Conservation (phyloP, 768 basidiomycete genomes). For the Inosperma sp. region DNA sequence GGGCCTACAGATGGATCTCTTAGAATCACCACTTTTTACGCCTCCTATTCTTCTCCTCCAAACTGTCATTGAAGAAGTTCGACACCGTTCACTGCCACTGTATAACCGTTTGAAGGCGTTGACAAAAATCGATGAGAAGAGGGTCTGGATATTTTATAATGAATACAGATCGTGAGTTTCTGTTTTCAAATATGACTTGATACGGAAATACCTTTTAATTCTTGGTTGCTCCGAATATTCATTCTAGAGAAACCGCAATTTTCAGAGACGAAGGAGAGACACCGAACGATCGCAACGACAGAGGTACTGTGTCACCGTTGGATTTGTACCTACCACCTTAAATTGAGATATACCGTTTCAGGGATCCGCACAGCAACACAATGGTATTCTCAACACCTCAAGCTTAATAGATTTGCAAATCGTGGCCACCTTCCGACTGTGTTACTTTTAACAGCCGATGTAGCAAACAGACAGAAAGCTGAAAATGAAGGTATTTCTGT, state of each 20-base stretch:
- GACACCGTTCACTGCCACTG: conserved; percentile 88
- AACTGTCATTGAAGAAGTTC: conserved; percentile 94
- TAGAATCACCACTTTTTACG: conserved; percentile 71
- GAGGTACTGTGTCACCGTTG: conserved; percentile 49
- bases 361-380: conserved; percentile 83
- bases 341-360: conserved; percentile 26
- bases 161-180: conserved; percentile 71
- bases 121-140: conserved; percentile 79
- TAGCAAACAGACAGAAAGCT: conserved; percentile 75
- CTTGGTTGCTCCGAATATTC: background rate
- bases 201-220: background rate
- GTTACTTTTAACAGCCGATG: conserved; percentile 87
- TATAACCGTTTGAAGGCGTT: conserved; percentile 89
- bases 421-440: conserved; percentile 57
- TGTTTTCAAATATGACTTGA: background rate
- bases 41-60: conserved; percentile 87
- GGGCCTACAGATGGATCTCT: conserved; percentile 77
- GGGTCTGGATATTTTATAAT: conserved; percentile 83
- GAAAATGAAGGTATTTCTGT: conserved; percentile 55
- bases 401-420: conserved; percentile 45
- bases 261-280: conserved; percentile 72
- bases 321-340: background rate
- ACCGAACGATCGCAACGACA: conserved; percentile 92
- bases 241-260: conserved; percentile 69
- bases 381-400: conserved; percentile 83